phyloP scores from a whole-genome alignment of 2,329 filamentous ascomycete species.

The Metarhizium rileyi region DNA sequence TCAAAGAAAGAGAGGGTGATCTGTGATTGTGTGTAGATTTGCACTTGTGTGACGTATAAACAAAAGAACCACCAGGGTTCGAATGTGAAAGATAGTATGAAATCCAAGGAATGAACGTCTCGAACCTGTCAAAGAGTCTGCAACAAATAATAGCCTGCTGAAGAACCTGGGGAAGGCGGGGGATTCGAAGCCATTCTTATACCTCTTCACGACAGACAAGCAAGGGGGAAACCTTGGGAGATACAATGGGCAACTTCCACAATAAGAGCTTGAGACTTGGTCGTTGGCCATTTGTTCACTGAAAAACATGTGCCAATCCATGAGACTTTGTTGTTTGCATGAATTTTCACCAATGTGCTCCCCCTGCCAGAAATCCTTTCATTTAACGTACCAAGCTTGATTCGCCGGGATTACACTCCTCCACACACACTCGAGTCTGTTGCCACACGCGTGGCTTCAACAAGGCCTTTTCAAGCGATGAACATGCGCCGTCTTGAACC shows the following conservation, averaged over 20 bases:
- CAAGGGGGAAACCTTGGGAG: background rate
- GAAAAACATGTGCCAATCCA: too few species aligned
- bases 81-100: background rate
- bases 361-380: background rate
- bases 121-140: background rate
- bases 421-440: slow-evolving; percentile 1
- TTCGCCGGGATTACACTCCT: background rate
- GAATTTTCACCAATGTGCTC: background rate
- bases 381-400: background rate
- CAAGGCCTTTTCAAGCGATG: background rate
- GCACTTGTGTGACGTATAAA: background rate
- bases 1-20: slow-evolving; percentile 11
- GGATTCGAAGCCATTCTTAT: background rate
- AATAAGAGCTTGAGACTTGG: background rate
- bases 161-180: background rate
- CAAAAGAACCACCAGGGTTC: background rate
- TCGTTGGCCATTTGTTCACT: background rate
- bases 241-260: background rate
- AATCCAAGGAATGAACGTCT: background rate
- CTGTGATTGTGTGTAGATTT: background rate
- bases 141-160: background rate
- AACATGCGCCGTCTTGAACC: background rate
- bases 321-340: background rate
- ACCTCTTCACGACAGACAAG: background rate
- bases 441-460: background rate